These are phyloP conservation scores for Hypoxylon trugodes DNA, from an alignment of 495 filamentous ascomycete genomes.

Conservation along the genomic window DNA sequence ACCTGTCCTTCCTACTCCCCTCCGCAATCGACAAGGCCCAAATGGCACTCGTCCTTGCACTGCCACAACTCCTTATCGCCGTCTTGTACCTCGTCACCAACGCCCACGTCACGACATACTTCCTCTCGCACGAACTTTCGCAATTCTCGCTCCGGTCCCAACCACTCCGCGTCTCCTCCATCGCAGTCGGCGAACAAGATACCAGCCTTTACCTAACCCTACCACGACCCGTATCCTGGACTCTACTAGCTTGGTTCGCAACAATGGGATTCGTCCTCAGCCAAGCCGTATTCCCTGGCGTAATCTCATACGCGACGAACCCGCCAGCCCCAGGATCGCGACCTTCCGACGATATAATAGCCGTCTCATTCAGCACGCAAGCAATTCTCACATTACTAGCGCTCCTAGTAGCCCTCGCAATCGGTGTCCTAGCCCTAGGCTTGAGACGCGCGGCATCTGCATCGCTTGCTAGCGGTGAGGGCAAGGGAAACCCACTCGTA, in stretches of 20 bases:
- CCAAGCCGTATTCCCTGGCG: slow-evolving; percentile 47
- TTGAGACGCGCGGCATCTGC: slow-evolving; percentile 43
- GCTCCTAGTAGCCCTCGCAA: slow-evolving; percentile 42
- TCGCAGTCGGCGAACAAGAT: slow-evolving; percentile 45
- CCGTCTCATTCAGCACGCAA: slow-evolving; percentile 46
- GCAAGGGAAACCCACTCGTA: slow-evolving; percentile 52
- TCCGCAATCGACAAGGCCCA: slow-evolving; percentile 27
- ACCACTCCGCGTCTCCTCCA: slow-evolving; percentile 49
- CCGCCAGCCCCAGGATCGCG: not conserved
- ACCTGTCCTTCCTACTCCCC: slow-evolving; percentile 38
- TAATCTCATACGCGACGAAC: slow-evolving; percentile 18
- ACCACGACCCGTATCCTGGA: slow-evolving; percentile 49
- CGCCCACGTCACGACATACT: slow-evolving; percentile 50
- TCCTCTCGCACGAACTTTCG: slow-evolving; percentile 54
- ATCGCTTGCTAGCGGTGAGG: slow-evolving; percentile 41
- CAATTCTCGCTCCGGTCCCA: slow-evolving; percentile 46
- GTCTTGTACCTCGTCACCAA: slow-evolving; percentile 52
- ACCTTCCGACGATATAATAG: slow-evolving; percentile 14
- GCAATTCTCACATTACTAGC: slow-evolving; percentile 47
- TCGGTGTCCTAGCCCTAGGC: slow-evolving; percentile 45
- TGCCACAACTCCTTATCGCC: slow-evolving; percentile 53
- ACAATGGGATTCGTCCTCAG: slow-evolving; percentile 49
- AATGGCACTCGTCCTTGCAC: slow-evolving; percentile 42
- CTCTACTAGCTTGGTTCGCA: slow-evolving; percentile 47
- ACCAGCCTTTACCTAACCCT: slow-evolving; percentile 53